Base-by-base conservation (phyloP, 129 eudicot species). In the Logfia minima region DNA sequence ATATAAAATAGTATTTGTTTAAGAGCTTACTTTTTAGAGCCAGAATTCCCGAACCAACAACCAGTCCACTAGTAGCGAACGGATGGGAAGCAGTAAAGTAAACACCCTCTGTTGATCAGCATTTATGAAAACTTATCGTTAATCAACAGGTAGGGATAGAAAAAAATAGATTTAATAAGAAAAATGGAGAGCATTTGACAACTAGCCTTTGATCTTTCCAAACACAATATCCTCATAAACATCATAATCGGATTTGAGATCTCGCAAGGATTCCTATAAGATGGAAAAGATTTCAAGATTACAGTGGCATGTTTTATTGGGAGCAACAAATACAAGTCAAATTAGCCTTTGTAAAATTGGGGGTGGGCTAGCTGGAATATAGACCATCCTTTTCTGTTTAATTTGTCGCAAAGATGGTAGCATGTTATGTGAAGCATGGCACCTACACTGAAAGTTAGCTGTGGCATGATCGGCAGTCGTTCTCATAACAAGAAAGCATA, bases 171-270 rank as follows among this genome's bases (percentile, higher is more conserved):
- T 26, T 28, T 32, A 45, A 23, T 56, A 5, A 17, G 13, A 43
- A 58, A 13, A 31, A 62, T 5, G 6, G 24, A 51, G n/a, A 60
- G 66, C 26, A 75, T 22, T 31, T 68, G 34, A 59, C 31, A 21
- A 72, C 82, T 72, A 39, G 89, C 99, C 99, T 89, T 89, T 94
- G 61, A 86, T 80, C 77, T 91, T 91, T 83, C 88, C 96, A 77
- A 94, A 83, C 55, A 70, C 86, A 62, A 83, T 53, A 60, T 80
- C 90, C 88, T 94, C 99, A 29, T 94, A 94, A 16, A 56, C 88
- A 63, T 41, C 67, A 45, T 83, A 87, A 10, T 86, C 89, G 68
- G 93, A 84, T 87, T 91, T 94, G 10, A 87, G 74, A 64, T 86
- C 96, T 79, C 85, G 79, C 79, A 91, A 62, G 59, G 87, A 74